Conservation (phyloP, 495 filamentous ascomycete genomes). For the Xylaria curta region DNA sequence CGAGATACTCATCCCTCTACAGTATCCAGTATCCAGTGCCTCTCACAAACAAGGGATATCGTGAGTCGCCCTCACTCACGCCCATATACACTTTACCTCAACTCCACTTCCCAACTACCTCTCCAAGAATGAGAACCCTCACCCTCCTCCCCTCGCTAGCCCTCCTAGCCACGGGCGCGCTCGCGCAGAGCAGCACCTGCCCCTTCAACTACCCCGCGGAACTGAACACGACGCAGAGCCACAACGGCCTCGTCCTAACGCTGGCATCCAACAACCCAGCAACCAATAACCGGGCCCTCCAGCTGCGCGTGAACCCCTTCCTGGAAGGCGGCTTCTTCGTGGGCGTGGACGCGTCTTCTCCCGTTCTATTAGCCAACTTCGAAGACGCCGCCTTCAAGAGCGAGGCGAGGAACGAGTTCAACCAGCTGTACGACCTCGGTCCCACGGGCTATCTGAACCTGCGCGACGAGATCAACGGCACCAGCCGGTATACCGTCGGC, state of each 20-base stretch:
- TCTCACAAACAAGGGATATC: background rate
- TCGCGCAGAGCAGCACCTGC: slow-evolving; percentile 27
- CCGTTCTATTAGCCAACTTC: slow-evolving; percentile 25
- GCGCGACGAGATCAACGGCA: slow-evolving; percentile 22
- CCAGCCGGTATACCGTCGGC: slow-evolving; percentile 25
- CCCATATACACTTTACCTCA: background rate
- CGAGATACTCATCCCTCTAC: background rate
- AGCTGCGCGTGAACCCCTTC: slow-evolving; percentile 24
- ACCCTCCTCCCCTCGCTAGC: slow-evolving; percentile 13
- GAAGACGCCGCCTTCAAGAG: background rate
- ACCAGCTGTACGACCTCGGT: slow-evolving; percentile 29
- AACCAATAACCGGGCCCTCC: slow-evolving; percentile 25
- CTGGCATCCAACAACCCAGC: slow-evolving; percentile 19
- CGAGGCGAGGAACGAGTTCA: slow-evolving; percentile 11
- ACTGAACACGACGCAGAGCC: slow-evolving; percentile 19
- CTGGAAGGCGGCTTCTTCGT: slow-evolving; percentile 24
- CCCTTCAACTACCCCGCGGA: slow-evolving; percentile 28
- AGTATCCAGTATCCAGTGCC: background rate
- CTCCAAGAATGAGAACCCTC: background rate
- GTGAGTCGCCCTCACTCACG: background rate
- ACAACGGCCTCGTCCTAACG: slow-evolving; percentile 24
- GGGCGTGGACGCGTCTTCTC: slow-evolving; percentile 25
- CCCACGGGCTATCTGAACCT: slow-evolving; percentile 28
- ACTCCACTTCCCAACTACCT: background rate
- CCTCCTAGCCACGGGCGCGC: slow-evolving; percentile 18